phyloP scores from a whole-genome alignment of 495 filamentous ascomycete genomes.

The Tricharina praecox region DNA sequence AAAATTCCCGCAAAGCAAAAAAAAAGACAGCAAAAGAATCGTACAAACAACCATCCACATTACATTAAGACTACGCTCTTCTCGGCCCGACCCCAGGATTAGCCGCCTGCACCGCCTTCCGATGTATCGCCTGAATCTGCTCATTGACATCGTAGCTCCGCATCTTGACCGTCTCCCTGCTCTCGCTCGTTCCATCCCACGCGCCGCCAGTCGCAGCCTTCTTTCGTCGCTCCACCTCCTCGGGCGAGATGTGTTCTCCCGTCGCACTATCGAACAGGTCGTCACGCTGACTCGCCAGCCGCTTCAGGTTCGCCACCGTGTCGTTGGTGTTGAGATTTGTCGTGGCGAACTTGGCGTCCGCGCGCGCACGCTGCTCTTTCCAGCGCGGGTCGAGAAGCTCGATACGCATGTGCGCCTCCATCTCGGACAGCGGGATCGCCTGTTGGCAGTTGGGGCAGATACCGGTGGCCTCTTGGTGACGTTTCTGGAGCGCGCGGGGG shows the following conservation, averaged over 20 bases:
- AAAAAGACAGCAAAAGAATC: too few species aligned
- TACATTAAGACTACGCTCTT: too few species aligned
- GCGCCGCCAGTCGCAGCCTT: constrained; percentile 40
- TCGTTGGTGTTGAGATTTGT: constrained; percentile 77
- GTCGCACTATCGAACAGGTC: constrained; percentile 77
- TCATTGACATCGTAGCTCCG: constrained; percentile 52
- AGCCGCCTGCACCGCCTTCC: constrained; percentile 37
- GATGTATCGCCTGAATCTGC: constrained; percentile 50
- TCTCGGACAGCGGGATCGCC: constrained; percentile 66
- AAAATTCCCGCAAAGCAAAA: too few species aligned
- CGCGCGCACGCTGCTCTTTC: constrained; percentile 87
- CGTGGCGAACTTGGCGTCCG: constrained; percentile 63
- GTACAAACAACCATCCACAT: too few species aligned
- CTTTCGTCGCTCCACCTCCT: constrained; percentile 63
- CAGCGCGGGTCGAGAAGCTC: constrained; percentile 88
- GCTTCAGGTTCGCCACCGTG: constrained; percentile 86
- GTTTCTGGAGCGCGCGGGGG: constrained; percentile 61
- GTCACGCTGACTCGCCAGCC: constrained; percentile 76
- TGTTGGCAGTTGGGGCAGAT: constrained; percentile 91
- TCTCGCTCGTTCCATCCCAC: constrained; percentile 48
- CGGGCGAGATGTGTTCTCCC: constrained; percentile 47
- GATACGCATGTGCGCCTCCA: constrained; percentile 89
- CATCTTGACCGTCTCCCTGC: constrained; percentile 38
- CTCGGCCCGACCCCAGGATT: constrained; percentile 25
- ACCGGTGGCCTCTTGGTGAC: constrained; percentile 46